Conservation (phyloP, 805 yeast species). For the Wickerhamiella siamensis region DNA sequence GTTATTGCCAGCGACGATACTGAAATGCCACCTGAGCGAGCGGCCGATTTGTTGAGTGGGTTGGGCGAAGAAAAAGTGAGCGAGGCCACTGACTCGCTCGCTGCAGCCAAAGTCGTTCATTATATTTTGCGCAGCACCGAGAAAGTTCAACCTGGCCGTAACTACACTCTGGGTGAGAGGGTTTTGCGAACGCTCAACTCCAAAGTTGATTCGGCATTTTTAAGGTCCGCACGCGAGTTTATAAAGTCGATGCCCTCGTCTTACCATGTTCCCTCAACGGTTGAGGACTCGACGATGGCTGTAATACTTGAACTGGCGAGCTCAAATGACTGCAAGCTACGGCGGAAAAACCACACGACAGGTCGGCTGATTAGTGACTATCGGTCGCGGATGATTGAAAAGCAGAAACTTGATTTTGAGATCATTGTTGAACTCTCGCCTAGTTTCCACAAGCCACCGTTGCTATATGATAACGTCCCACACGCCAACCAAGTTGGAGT, state of each 20-base stretch:
- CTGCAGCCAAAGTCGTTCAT: constrained; percentile 30
- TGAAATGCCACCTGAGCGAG: constrained; percentile 33
- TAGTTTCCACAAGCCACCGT: background rate
- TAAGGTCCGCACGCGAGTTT: constrained; percentile 35
- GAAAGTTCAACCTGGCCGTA: constrained; percentile 30
- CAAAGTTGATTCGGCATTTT: constrained; percentile 29
- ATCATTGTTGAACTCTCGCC: constrained; percentile 20
- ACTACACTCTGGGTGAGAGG: constrained; percentile 43
- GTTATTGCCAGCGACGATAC: constrained; percentile 42
- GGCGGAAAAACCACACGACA: constrained; percentile 40
- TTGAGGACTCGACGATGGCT: constrained; percentile 49
- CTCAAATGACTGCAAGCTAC: constrained; percentile 28
- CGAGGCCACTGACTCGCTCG: constrained; percentile 37
- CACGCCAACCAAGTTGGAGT: background rate
- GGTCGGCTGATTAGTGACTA: constrained; percentile 41
- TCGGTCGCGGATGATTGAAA: constrained; percentile 61
- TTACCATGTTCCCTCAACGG: constrained; percentile 34
- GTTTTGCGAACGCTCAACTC: constrained; percentile 30
- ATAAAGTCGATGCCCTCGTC: constrained; percentile 23
- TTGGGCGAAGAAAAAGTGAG: constrained; percentile 35
- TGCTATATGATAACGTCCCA: background rate
- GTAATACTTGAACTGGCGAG: constrained; percentile 43
- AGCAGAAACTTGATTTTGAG: constrained; percentile 51
- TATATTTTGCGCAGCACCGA: constrained; percentile 22
- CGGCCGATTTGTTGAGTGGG: constrained; percentile 32